Evolutionary conservation across 1,284 basidiomycete species (phyloP).

Genomic region (Blastosporella zonata): DNA sequence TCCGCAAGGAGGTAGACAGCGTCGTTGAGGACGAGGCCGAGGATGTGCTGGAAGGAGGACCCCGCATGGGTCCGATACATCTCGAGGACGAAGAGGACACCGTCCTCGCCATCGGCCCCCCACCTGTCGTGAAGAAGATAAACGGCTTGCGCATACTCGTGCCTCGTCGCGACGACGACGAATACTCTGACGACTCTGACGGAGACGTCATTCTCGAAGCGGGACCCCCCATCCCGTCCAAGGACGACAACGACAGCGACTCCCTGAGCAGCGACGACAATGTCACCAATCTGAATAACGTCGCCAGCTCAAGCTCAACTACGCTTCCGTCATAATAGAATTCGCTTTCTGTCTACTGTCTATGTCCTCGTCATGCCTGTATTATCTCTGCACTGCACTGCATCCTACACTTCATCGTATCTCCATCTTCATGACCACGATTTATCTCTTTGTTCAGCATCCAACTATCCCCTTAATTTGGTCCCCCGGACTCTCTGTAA

Average conservation of each 20-base stretch:
- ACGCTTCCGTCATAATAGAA: slow-evolving; percentile 12
- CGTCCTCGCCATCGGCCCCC: slow-evolving; percentile 53
- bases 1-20: slow-evolving; percentile 51
- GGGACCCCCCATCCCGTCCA: slow-evolving; percentile 16
- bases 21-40: slow-evolving; percentile 43
- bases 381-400: slow-evolving; percentile 9
- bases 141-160: slow-evolving; percentile 30
- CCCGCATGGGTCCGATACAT: slow-evolving; percentile 17
- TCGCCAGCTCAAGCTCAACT: slow-evolving; percentile 15
- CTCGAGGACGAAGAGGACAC: slow-evolving; percentile 30
- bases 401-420: slow-evolving; percentile 8
- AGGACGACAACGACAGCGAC: slow-evolving; percentile 8
- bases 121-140: slow-evolving; percentile 36
- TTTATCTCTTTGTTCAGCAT: not conserved
- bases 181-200: slow-evolving; percentile 35
- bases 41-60: slow-evolving; percentile 19
- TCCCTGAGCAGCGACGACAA: not conserved
- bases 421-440: slow-evolving; percentile 6
- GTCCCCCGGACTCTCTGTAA: not conserved
- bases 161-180: slow-evolving; percentile 52
- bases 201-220: slow-evolving; percentile 22
- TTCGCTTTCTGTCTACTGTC: not conserved
- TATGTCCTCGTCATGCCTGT: not conserved
- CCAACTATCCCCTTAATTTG: not conserved
- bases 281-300: slow-evolving; percentile 7